A percentile compares a stretch with the other conserved stretches of the same genome.
phyloP scores from a whole-genome alignment of 2,329 filamentous ascomycete genomes.

The Acephala macrosclerotiorum region DNA sequence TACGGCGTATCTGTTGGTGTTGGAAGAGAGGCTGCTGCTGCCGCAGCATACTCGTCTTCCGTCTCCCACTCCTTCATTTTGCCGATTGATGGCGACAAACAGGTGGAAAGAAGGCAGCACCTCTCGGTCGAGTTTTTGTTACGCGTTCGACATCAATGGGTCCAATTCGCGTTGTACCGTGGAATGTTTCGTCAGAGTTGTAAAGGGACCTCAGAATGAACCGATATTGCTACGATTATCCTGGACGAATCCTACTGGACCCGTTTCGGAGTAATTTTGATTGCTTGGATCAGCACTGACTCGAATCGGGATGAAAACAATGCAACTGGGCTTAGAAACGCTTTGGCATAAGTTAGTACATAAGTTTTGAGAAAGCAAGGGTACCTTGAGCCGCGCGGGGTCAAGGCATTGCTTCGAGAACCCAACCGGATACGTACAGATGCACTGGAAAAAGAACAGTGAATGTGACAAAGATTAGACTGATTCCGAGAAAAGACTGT shows the following conservation, averaged over 20 bases:
- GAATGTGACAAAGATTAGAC: conserved; percentile 16
- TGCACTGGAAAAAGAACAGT: conserved; percentile 16
- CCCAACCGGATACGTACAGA: conserved; percentile 19
- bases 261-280: conserved; percentile 27
- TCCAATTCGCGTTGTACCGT: conserved; percentile 24
- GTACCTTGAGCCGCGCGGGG: conserved; percentile 25
- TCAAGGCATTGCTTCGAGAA: conserved; percentile 10
- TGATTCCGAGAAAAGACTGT: conserved; percentile 15
- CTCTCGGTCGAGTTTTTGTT: conserved; percentile 25
- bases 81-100: conserved; percentile 1
- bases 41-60: conserved; percentile 66
- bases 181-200: conserved; percentile 22
- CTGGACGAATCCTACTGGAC: conserved; percentile 21
- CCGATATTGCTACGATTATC: conserved; percentile 25
- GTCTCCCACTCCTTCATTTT: conserved; percentile 67
- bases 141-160: conserved; percentile 27
- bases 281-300: conserved; percentile 22
- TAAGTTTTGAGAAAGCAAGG: conserved; percentile 31
- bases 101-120: conserved; percentile 13
- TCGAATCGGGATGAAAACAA: conserved; percentile 25
- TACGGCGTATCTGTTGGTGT: conserved; percentile 77
- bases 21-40: conserved; percentile 67
- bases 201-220: conserved; percentile 9
- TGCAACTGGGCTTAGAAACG: conserved; percentile 25
- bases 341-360: conserved; percentile 35